Conservation (phyloP, 2,329 filamentous ascomycete genomes). For the Scedosporium minutisporum region DNA sequence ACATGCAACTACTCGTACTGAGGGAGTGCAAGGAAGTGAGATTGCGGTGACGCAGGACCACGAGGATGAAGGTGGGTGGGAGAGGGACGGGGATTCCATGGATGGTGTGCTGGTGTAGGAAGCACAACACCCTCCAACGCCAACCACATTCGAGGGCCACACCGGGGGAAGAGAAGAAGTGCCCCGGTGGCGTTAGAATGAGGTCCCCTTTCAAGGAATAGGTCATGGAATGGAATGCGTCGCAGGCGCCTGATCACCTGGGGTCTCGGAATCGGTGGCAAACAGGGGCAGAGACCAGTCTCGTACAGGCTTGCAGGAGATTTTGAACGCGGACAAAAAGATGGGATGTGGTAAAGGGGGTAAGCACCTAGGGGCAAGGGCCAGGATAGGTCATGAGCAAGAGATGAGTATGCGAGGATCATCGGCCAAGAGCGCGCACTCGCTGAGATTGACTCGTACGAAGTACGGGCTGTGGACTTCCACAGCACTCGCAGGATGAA, state of each 20-base stretch:
- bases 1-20: not conserved
- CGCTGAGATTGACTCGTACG: too few relatives aligned
- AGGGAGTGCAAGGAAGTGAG: not conserved
- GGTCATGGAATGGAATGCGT: not conserved
- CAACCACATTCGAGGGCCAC: not conserved
- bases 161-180: not conserved
- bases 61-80: not conserved
- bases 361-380: not conserved
- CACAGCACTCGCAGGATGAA: too few relatives aligned
- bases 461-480: too few relatives aligned
- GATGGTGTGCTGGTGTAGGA: not conserved
- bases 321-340: not conserved
- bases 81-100: not conserved
- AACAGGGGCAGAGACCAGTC: not conserved
- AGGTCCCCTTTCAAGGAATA: not conserved
- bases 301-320: not conserved
- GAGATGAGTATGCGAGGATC: too few relatives aligned
- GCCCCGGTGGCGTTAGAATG: not conserved
- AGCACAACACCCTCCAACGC: not conserved
- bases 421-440: too few relatives aligned
- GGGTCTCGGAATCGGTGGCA: not conserved
- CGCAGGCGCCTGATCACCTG: too few relatives aligned
- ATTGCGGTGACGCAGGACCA: not conserved
- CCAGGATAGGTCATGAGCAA: too few relatives aligned
- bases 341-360: not conserved